phyloP scores from a whole-genome alignment of 1,139 yeast genomes.

The Wickerhamiella infanticola region DNA sequence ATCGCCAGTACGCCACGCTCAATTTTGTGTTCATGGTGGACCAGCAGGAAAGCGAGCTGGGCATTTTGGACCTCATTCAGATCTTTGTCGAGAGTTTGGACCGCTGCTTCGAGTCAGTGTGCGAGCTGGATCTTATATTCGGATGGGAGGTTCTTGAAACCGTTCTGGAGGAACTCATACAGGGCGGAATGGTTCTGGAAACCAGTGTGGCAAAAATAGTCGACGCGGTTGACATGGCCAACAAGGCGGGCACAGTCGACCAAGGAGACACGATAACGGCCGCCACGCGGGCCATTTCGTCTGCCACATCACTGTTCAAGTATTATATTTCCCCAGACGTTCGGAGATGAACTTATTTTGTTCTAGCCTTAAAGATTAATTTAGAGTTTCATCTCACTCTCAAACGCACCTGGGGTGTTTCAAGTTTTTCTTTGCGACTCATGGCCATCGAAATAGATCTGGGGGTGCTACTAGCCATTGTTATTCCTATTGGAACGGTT shows the following conservation, averaged over 20 bases:
- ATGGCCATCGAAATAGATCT: conserved; percentile 6
- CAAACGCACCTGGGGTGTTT: too few species aligned
- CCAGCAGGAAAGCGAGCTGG: conserved; percentile 88
- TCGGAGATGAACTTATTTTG: background rate
- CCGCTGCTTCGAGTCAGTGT: conserved; percentile 82
- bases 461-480: conserved; percentile 12
- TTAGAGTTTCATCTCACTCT: too few species aligned
- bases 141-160: conserved; percentile 96
- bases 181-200: conserved; percentile 98
- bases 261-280: conserved; percentile 11
- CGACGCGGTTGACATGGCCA: conserved; percentile 37
- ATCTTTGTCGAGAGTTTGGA: conserved; percentile 93
- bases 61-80: conserved; percentile 84
- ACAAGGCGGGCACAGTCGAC: conserved; percentile 18
- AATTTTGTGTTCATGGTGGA: conserved; percentile 93
- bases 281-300: conserved; percentile 12
- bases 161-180: conserved; percentile 72
- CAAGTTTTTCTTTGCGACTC: too few species aligned
- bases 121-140: conserved; percentile 86
- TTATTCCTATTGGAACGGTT: conserved; percentile 14
- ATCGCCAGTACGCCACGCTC: conserved; percentile 86
- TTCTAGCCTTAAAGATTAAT: too few species aligned
- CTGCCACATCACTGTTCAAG: conserved; percentile 13
- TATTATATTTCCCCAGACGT: conserved; percentile 8
- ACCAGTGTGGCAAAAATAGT: conserved; percentile 74